Base-by-base conservation (phyloP, 768 basidiomycete genomes). In the Leucogyrophana mollusca region DNA sequence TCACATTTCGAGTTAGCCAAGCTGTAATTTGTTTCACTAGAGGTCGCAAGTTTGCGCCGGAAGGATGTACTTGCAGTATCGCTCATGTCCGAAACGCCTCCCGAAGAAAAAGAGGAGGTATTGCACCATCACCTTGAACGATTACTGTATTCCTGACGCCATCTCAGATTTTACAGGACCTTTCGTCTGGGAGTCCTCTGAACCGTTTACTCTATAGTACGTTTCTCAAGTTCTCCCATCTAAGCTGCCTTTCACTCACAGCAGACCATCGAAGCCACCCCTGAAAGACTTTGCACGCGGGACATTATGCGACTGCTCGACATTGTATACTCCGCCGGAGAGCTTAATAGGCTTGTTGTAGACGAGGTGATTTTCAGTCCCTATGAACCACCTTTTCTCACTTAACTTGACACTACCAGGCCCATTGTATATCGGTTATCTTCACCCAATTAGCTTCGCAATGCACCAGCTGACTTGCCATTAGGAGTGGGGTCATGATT, bases 401-500 rank as follows among this genome's bases (percentile, higher is more conserved):
- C 27, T 30, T 30, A 30, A 30, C 7, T 30, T 30, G 13, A 30
- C 27, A 30, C 13, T 30, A 30, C 27, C 27, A 87, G 86, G 90
- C 88, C 2, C 88, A 91, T 61, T 90, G 90, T 53, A 89, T 91
- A 52, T 90, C 88, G 16, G 87, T 87, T 51, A 55, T 73, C 50
- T 33, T n/a, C 8, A 4, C 23, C 34, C 10, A 18, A 33, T 11
- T 4, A 4, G 17, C 23, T 20, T 8, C 34, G 16, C 8, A 33
- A 1, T 5, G n/a, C 6, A 4, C 17, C 10, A 16, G 25, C 18
- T 30, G 10, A 36, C 8, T 17, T n/a, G 17, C 39, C 10, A 40
- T 22, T 51, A 89, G 85, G 89, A 90, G 72, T 91, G 88, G 90
- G 88, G 87, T 0, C 87, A 90, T 39, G 82, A 89, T 55, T 90